phyloP scores from a whole-genome alignment of 108 stramenopile species.

The Skeletonema grethae region DNA sequence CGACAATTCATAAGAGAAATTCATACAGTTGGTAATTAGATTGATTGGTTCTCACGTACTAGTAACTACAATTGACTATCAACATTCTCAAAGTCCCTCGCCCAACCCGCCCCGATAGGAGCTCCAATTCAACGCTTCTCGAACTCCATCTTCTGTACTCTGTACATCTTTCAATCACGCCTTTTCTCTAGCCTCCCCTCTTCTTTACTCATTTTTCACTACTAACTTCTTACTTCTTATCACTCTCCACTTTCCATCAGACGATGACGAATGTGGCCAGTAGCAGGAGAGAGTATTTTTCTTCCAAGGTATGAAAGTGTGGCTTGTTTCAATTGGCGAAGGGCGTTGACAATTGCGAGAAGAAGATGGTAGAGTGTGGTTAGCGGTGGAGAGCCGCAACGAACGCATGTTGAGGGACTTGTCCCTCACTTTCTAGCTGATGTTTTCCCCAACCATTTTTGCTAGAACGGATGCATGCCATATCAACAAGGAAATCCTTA shows the following conservation, averaged over 20 bases:
- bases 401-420: constrained; percentile 5
- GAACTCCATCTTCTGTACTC: too few species aligned
- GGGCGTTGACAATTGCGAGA: not conserved
- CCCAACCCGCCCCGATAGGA: too few species aligned
- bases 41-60: not conserved
- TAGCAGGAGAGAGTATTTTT: not conserved
- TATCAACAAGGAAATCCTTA: not conserved
- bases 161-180: too few species aligned
- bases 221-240: too few species aligned
- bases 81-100: too few species aligned
- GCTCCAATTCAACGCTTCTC: too few species aligned
- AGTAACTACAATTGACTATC: too few species aligned
- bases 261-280: not conserved
- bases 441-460: not conserved
- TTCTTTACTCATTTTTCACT: not conserved
- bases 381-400: not conserved
- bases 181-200: not conserved
- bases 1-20: not conserved
- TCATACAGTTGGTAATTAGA: not conserved
- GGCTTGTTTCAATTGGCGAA: not conserved
- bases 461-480: constrained; percentile 7
- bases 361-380: not conserved
- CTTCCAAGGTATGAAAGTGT: not conserved
- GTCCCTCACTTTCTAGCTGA: constrained; percentile 1
- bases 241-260: not conserved